Conservation (phyloP, 352 stramenopile species). For the Globisporangium irregulare region DNA sequence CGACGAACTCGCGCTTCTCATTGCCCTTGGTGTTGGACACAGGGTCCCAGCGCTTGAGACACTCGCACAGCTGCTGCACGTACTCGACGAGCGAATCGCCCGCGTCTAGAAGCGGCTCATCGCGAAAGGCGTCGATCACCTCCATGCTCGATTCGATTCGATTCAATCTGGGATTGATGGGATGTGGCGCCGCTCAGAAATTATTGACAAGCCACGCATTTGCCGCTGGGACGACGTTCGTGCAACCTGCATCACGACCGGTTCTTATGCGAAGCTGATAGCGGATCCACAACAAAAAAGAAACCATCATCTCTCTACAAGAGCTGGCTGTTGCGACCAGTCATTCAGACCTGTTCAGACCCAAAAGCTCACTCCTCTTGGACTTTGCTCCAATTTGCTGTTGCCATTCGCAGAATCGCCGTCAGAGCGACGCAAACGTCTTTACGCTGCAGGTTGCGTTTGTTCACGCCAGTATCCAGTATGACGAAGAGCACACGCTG, state of each 20-base stretch:
- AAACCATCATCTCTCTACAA: slow-evolving; percentile 1
- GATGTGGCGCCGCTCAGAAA: neutral
- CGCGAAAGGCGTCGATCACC: neutral
- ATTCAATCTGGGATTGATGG: slow-evolving; percentile 37
- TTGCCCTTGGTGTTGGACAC: slow-evolving; percentile 11
- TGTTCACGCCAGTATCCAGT: too few species aligned
- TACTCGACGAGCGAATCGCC: slow-evolving; percentile 14
- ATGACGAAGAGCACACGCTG: neutral
- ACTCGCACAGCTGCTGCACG: slow-evolving; percentile 18
- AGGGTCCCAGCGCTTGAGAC: slow-evolving; percentile 37
- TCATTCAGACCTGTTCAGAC: neutral
- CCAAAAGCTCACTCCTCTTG: neutral
- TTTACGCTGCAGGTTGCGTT: too few species aligned
- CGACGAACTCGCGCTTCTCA: slow-evolving; percentile 54
- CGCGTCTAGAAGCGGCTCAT: slow-evolving; percentile 6
- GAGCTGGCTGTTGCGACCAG: slow-evolving; percentile 6
- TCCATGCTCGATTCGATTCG: neutral
- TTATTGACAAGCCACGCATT: neutral
- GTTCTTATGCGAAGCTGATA: neutral
- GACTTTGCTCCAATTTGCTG: neutral
- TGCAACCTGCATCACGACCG: neutral
- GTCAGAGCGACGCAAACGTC: neutral
- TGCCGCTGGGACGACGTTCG: slow-evolving; percentile 12
- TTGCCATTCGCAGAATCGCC: neutral
- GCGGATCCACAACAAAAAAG: too few species aligned